Evolutionary conservation across 441 rosid genomes (phyloP).

Genomic region (Theobroma grandiflorum): DNA sequence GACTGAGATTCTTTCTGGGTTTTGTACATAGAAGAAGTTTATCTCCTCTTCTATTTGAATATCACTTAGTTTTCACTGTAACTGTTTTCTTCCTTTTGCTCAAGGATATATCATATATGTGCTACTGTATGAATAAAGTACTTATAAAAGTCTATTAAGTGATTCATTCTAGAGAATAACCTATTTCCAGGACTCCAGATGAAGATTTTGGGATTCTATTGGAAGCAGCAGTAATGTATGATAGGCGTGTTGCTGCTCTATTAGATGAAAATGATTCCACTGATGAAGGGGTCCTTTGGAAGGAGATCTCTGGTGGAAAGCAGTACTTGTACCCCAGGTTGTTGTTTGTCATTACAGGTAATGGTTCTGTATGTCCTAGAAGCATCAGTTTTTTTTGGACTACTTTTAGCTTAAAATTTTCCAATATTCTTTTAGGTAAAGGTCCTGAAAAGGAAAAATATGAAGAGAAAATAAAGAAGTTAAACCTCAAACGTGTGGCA

Average conservation of each 20-base stretch:
- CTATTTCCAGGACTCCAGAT: constrained; percentile 89
- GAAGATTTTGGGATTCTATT: constrained; percentile 94
- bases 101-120: not conserved
- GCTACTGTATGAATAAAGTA: not conserved
- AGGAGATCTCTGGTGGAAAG: constrained; percentile 57
- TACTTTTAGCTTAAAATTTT: constrained; percentile 20
- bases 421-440: constrained; percentile 64
- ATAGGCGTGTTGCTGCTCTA: constrained; percentile 90
- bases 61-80: not conserved
- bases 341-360: constrained; percentile 93
- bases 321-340: constrained; percentile 70
- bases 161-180: constrained; percentile 24
- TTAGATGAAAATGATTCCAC: constrained; percentile 67
- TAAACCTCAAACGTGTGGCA: constrained; percentile 88
- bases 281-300: constrained; percentile 53
- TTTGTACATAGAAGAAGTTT: not conserved
- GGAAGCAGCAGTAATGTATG: constrained; percentile 98
- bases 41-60: not conserved
- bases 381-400: constrained; percentile 15
- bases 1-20: constrained; percentile 10
- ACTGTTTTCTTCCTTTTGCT: not conserved
- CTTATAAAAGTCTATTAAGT: not conserved
- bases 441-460: constrained; percentile 94
- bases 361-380: constrained; percentile 19
- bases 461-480: constrained; percentile 80